Percentiles rank a stretch among this genome's conserved stretches.
phyloP scores from a whole-genome alignment of 257 asterid genomes.

The Solanum corneliomulleri region DNA sequence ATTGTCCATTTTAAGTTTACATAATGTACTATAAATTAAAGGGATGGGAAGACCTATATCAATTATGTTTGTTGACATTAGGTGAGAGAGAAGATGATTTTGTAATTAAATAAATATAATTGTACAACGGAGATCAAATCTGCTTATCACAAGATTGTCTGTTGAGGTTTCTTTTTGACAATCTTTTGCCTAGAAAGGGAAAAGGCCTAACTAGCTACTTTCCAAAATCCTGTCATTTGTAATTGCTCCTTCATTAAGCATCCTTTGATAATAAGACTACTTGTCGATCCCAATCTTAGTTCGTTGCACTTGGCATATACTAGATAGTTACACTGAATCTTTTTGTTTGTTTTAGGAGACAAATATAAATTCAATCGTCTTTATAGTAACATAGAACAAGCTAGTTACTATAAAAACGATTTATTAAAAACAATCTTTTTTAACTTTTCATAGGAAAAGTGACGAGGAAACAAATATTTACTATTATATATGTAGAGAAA shows the following conservation, averaged over 20 bases:
- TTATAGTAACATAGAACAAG: not conserved
- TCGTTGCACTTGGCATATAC: not conserved
- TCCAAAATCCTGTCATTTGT: not conserved
- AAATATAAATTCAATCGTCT: too few species aligned
- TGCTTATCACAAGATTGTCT: not conserved
- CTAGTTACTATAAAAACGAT: not conserved
- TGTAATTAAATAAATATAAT: too few species aligned
- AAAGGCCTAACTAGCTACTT: not conserved
- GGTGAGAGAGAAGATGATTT: not conserved
- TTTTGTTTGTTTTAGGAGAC: not conserved
- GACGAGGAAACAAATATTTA: too few species aligned
- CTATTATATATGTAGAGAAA: not conserved
- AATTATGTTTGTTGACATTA: too few species aligned
- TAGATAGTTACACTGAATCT: not conserved
- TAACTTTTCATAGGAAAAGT: not conserved
- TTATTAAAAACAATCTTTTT: not conserved
- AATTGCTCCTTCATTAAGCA: not conserved
- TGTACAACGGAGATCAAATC: not conserved
- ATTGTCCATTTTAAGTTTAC: not conserved
- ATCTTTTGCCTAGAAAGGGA: not conserved
- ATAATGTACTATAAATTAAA: too few species aligned
- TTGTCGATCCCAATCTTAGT: not conserved
- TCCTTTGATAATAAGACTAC: not conserved
- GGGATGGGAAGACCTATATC: too few species aligned
- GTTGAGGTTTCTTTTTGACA: not conserved